A percentile compares a stretch with the other conserved stretches of the same genome.
phyloP scores from a whole-genome alignment of 148 eudicot genomes.

The Rhododendron vialii region DNA sequence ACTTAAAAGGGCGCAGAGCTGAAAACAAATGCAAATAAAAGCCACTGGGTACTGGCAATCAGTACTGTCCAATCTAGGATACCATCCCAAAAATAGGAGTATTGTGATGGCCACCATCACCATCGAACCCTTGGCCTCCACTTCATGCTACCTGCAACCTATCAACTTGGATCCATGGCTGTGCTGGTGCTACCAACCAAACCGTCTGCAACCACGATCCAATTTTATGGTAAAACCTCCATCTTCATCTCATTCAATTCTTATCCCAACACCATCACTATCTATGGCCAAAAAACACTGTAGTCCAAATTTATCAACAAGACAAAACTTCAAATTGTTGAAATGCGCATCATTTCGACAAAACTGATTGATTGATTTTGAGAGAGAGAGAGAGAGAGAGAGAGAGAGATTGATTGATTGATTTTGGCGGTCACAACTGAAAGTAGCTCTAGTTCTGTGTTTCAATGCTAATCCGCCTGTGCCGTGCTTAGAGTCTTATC shows the following conservation, averaged over 20 bases:
- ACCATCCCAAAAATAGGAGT: neutral
- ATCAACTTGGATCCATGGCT: neutral
- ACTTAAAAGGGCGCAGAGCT: neutral
- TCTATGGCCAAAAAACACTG: neutral
- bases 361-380: no score
- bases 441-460: neutral
- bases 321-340: neutral
- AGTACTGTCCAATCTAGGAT: neutral
- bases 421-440: neutral
- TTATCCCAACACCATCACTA: neutral
- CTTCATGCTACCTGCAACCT: neutral
- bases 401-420: neutral
- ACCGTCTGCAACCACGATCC: neutral
- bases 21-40: neutral
- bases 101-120: neutral
- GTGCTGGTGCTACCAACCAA: neutral
- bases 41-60: neutral
- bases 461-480: neutral
- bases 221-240: conserved; percentile 1
- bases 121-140: neutral
- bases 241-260: neutral
- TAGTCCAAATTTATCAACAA: neutral
- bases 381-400: neutral
- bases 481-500: neutral
- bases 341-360: no score